Conservation (phyloP, 805 yeast genomes). For the Cyberlindnera xylosilytica region DNA sequence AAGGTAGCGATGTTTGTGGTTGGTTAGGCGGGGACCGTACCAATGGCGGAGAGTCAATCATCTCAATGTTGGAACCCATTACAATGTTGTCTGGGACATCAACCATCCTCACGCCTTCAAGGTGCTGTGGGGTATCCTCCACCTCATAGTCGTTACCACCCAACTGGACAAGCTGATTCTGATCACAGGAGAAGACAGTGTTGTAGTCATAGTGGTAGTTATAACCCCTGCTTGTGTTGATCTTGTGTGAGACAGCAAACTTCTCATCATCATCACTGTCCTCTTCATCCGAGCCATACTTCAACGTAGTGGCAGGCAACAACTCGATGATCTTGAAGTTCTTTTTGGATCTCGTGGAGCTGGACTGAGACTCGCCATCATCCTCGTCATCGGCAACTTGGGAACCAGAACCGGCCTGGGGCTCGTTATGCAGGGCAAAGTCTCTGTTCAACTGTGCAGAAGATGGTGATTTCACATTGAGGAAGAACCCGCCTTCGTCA, state of each 20-base stretch:
- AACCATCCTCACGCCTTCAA: constrained; percentile 27
- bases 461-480: constrained; percentile 47
- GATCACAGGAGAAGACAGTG: constrained; percentile 61
- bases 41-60: constrained; percentile 15
- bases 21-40: background rate
- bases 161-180: constrained; percentile 17
- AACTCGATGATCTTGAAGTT: constrained; percentile 60
- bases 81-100: constrained; percentile 30
- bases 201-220: constrained; percentile 80
- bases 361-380: constrained; percentile 1
- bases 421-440: constrained; percentile 5
- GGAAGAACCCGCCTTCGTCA: constrained; percentile 68
- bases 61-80: constrained; percentile 25
- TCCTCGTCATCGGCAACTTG: constrained; percentile 14
- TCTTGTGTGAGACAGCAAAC: constrained; percentile 67
- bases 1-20: background rate
- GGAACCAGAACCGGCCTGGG: background rate
- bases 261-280: constrained; percentile 31
- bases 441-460: constrained; percentile 28
- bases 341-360: background rate
- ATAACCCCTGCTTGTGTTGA: constrained; percentile 68
- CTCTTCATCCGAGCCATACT: constrained; percentile 68
- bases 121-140: constrained; percentile 24
- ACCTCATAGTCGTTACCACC: constrained; percentile 19
- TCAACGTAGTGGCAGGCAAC: constrained; percentile 83